These are phyloP conservation scores for Botrytis hyacinthi DNA, from an alignment of 2,329 filamentous ascomycete species.

Conservation along the genomic window DNA sequence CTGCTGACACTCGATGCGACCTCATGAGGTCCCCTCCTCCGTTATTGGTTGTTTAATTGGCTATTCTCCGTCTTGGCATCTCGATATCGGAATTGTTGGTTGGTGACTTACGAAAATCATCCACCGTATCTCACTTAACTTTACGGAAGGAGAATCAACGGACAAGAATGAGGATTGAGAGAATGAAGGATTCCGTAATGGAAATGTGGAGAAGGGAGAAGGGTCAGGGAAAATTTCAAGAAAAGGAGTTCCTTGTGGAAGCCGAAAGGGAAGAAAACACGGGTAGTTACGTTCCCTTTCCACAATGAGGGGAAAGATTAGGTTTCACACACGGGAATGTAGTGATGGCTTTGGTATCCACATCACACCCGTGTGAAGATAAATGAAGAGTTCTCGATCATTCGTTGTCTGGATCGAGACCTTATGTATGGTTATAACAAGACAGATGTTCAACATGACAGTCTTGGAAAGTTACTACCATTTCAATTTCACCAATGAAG, in stretches of 20 bases:
- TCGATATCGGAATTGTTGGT: conserved; percentile 14
- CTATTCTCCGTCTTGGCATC: conserved; percentile 17
- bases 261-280: conserved; percentile 14
- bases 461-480: not conserved
- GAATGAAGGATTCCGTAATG: not conserved
- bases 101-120: conserved; percentile 20
- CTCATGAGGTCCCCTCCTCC: not conserved
- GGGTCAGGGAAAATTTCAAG: not conserved
- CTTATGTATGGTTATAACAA: not conserved
- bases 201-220: conserved; percentile 8
- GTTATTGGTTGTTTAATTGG: conserved; percentile 11
- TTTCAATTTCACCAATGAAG: conserved; percentile 8
- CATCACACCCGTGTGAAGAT: conserved; percentile 16
- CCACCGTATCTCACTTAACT: conserved; percentile 4
- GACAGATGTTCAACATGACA: conserved; percentile 8
- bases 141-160: conserved; percentile 9
- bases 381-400: conserved; percentile 3
- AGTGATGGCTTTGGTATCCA: conserved; percentile 17
- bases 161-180: not conserved
- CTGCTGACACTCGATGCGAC: conserved; percentile 21
- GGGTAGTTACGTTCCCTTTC: conserved; percentile 12
- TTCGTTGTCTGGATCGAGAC: conserved; percentile 7
- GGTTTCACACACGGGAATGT: conserved; percentile 21
- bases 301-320: conserved; percentile 13
- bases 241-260: conserved; percentile 18